Evolutionary conservation across 805 yeast genomes (phyloP).

Genomic region (Danielia reshetovae): DNA sequence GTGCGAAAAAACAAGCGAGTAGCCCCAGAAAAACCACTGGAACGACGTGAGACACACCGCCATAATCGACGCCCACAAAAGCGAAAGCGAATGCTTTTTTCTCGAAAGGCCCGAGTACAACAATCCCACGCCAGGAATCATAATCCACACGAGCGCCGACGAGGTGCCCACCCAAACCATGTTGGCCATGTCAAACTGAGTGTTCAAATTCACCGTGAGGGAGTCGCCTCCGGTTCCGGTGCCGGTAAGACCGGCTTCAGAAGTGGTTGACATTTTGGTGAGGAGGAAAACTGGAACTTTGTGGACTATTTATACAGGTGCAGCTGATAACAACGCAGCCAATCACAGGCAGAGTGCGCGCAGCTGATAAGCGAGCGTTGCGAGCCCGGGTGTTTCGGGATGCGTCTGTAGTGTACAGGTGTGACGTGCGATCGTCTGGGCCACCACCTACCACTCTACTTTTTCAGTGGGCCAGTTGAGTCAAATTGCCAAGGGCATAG

Average conservation of each 20-base stretch:
- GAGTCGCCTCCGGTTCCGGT: constrained; percentile 80
- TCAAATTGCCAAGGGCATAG: too few species aligned
- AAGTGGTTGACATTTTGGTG: constrained; percentile 2
- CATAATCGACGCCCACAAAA: constrained; percentile 92
- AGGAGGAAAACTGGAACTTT: not conserved
- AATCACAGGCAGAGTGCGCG: too few species aligned
- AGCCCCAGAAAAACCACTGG: constrained; percentile 91
- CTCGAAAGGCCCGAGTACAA: constrained; percentile 91
- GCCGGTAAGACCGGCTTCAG: constrained; percentile 36
- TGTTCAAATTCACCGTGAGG: constrained; percentile 65
- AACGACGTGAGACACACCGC: constrained; percentile 77
- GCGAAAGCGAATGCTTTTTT: constrained; percentile 91
- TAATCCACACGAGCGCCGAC: constrained; percentile 85
- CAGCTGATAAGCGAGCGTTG: too few species aligned
- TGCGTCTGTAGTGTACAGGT: too few species aligned
- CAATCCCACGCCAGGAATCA: constrained; percentile 95
- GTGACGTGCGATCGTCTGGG: too few species aligned
- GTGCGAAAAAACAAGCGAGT: constrained; percentile 80
- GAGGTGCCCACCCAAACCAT: constrained; percentile 82
- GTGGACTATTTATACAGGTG: not conserved
- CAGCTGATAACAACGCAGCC: too few species aligned
- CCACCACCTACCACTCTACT: too few species aligned
- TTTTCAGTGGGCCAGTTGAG: too few species aligned
- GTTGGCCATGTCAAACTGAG: constrained; percentile 66
- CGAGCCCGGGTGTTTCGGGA: too few species aligned